These are phyloP conservation scores for Sequoia sempervirens DNA, from an alignment of 75 land plant genomes.

Conservation along the genomic window DNA sequence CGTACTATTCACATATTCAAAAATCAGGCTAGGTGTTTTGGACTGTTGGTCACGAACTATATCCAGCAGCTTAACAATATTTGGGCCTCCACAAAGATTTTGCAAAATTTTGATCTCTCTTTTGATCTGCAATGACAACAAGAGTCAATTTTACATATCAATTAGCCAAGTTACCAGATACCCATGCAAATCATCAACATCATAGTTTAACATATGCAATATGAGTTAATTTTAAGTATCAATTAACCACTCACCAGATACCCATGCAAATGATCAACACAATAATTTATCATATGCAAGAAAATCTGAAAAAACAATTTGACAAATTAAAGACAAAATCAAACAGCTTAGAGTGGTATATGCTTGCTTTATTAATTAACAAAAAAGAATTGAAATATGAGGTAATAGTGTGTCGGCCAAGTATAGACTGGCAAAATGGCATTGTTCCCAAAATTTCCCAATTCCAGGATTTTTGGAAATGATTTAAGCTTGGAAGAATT, in stretches of 20 bases:
- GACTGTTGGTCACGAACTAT: constrained; percentile 85
- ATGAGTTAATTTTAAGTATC: background rate
- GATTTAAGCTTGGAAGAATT: no score
- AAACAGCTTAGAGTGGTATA: background rate
- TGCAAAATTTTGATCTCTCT: constrained; percentile 81
- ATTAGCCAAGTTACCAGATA: background rate
- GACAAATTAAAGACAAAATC: background rate
- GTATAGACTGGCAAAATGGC: background rate
- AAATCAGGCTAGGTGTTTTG: constrained; percentile 79
- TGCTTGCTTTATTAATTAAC: background rate
- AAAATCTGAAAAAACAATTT: background rate
- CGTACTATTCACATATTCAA: constrained; percentile 87
- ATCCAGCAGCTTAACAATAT: constrained; percentile 76
- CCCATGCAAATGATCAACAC: no score
- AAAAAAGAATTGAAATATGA: background rate
- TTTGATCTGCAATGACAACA: constrained; percentile 58
- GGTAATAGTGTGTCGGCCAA: background rate
- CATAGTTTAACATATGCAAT: background rate
- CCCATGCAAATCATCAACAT: background rate
- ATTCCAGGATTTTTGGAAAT: no score
- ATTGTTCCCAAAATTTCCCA: no score
- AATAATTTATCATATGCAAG: no score
- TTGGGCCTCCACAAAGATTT: constrained; percentile 86
- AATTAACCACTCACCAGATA: background rate
- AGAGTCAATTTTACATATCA: background rate